phyloP scores from a whole-genome alignment of 106 monocot genomes.

The Phalaenopsis equestris region DNA sequence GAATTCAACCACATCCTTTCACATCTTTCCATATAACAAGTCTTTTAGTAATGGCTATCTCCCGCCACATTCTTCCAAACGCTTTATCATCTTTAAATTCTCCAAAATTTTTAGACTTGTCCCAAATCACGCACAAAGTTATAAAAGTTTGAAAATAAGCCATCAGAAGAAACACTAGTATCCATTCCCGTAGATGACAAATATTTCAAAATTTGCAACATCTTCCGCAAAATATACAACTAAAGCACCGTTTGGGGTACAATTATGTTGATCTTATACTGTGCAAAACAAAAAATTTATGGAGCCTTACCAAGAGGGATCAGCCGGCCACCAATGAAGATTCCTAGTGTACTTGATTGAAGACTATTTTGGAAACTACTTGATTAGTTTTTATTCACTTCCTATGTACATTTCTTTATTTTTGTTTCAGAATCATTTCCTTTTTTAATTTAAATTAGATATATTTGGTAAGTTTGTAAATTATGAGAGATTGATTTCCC shows the following conservation, averaged over 20 bases:
- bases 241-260: neutral
- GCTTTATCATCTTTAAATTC: neutral
- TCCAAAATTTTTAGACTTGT: neutral
- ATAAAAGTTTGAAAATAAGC: neutral
- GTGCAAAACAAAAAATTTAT: no score
- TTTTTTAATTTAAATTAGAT: no score
- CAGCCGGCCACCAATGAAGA: no score
- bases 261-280: neutral
- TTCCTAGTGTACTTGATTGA: no score
- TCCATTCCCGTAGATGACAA: neutral
- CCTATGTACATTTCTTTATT: no score
- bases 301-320: no score
- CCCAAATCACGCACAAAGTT: neutral
- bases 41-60: neutral
- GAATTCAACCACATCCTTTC: neutral
- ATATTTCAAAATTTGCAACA: neutral
- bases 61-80: neutral
- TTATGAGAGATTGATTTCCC: no score
- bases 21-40: neutral
- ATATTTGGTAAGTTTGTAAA: no score
- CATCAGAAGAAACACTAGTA: neutral
- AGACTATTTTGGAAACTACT: no score
- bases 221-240: neutral
- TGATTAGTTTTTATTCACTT: no score
- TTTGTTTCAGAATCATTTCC: no score